Evolutionary conservation across 2,329 filamentous ascomycete species (phyloP).

Genomic region (Niveomyces coronatus): DNA sequence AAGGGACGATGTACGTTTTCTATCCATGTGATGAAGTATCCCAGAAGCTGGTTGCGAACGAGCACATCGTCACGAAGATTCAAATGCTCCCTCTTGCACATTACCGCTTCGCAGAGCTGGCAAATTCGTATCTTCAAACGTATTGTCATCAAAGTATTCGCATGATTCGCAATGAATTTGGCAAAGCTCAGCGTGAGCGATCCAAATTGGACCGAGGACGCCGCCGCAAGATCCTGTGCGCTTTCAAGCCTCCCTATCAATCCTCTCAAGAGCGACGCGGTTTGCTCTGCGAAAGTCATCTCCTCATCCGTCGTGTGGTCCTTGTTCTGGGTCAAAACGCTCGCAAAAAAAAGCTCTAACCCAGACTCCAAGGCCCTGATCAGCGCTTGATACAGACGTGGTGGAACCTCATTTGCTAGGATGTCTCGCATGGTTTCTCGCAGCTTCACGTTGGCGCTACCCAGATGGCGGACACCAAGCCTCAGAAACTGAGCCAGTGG

Average conservation of each 20-base stretch:
- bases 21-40: conserved; percentile 61
- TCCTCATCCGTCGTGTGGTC: conserved; percentile 48
- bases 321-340: conserved; percentile 35
- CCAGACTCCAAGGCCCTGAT: conserved; percentile 57
- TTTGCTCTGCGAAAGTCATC: conserved; percentile 57
- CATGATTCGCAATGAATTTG: conserved; percentile 51
- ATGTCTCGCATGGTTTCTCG: conserved; percentile 58
- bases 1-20: conserved; percentile 42
- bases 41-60: conserved; percentile 57
- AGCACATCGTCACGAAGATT: conserved; percentile 59
- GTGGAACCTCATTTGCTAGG: conserved; percentile 53
- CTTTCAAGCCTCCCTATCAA: conserved; percentile 55
- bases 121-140: conserved; percentile 61
- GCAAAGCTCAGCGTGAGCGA: conserved; percentile 55
- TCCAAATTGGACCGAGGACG: conserved; percentile 54
- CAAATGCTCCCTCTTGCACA: conserved; percentile 55
- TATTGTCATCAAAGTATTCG: conserved; percentile 45
- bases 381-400: conserved; percentile 49
- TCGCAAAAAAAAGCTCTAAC: conserved; percentile 51
- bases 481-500: conserved; percentile 50
- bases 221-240: conserved; percentile 50
- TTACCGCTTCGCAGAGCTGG: conserved; percentile 55
- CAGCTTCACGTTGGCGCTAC: conserved; percentile 52
- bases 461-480: conserved; percentile 54
- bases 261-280: conserved; percentile 50